These are phyloP conservation scores for Pulveroboletus frians DNA, from an alignment of 768 basidiomycete genomes.

Conservation along the genomic window DNA sequence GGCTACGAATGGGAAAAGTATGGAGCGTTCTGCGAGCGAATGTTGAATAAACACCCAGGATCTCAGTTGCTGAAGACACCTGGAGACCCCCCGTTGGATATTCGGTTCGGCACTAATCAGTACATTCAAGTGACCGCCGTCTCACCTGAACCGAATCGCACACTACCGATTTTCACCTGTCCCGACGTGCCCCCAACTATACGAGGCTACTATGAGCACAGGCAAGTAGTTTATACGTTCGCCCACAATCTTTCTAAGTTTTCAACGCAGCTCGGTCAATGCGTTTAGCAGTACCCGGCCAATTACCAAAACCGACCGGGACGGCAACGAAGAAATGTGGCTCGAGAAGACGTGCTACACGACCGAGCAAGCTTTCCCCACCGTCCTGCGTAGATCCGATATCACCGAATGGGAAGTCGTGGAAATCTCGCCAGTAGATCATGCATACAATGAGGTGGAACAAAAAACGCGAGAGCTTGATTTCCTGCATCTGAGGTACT, in stretches of 20 bases:
- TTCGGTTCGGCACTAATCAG: slow-evolving; percentile 72
- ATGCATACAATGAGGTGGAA: slow-evolving; percentile 76
- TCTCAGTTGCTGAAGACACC: slow-evolving; percentile 71
- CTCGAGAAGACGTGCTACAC: slow-evolving; percentile 83
- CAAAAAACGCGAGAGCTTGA: slow-evolving; percentile 74
- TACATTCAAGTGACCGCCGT: slow-evolving; percentile 89
- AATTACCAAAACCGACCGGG: slow-evolving; percentile 55
- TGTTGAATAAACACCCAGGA: slow-evolving; percentile 85
- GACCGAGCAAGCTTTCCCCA: slow-evolving; percentile 87
- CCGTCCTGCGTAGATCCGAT: slow-evolving; percentile 85
- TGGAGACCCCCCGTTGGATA: slow-evolving; percentile 75
- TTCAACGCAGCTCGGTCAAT: slow-evolving; percentile 64
- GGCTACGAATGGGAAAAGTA: slow-evolving; percentile 95
- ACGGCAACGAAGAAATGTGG: slow-evolving; percentile 75
- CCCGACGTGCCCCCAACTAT: slow-evolving; percentile 78
- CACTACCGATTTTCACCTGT: slow-evolving; percentile 74
- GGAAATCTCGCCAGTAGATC: slow-evolving; percentile 83
- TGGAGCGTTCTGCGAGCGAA: slow-evolving; percentile 81
- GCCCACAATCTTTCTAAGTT: neutral
- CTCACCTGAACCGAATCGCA: slow-evolving; percentile 76
- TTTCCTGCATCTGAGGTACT: slow-evolving; percentile 63
- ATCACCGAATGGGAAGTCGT: slow-evolving; percentile 63
- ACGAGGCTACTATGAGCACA: slow-evolving; percentile 83
- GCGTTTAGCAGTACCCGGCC: slow-evolving; percentile 75
- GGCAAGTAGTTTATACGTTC: slow-evolving; percentile 38